Base-by-base conservation (phyloP, 2,329 filamentous ascomycete species). In the Colletotrichum musicola region DNA sequence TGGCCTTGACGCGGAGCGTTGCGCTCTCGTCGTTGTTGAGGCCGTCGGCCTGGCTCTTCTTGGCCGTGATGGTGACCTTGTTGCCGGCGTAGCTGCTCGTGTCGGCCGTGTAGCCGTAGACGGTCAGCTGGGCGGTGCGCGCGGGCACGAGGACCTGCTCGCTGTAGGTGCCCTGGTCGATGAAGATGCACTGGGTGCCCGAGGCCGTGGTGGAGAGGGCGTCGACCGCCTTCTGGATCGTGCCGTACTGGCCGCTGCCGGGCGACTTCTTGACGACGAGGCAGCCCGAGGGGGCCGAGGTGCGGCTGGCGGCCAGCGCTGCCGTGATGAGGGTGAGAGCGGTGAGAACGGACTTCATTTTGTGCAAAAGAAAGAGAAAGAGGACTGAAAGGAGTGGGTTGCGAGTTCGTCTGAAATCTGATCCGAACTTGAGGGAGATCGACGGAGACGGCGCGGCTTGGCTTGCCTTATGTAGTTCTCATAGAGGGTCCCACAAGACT, bases 161-260 rank as follows among this genome's bases (percentile, higher is more conserved):
- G 22, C 78, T 79, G 80, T 90, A 90, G 18, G 85, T 89, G 2
- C 88, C 88, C 1, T 91, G 90, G 42, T 86, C 89, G 76, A 92
- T 86, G 79, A 91, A 92, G 78, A 92, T 89, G 74, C 84, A 87
- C 67, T 89, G 87, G 1, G 81, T 81, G 1, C 77, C 71, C 1
- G 84, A 82, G 6, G 83, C 81, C 1, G 81, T 80, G 0, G 83
- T 85, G n/a, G 84, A 86, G 9, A 91, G 82, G 5, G 88, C 84
- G 72, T 88, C 75, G 64, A 92, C 84, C 9, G 90, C 89, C 18
- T 83, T 77, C 74, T 89, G 86, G 49, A 74, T 73, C 1, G 65
- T 76, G 4, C 71, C 72, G 50, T 74, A 78, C 20, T 72, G 74
- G 4, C 71, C 71, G 53, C 54, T 63, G 38, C 20, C 42, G 14